These are phyloP conservation scores for Fusarium armeniacum DNA, from an alignment of 2,329 filamentous ascomycete species.

Conservation along the genomic window DNA sequence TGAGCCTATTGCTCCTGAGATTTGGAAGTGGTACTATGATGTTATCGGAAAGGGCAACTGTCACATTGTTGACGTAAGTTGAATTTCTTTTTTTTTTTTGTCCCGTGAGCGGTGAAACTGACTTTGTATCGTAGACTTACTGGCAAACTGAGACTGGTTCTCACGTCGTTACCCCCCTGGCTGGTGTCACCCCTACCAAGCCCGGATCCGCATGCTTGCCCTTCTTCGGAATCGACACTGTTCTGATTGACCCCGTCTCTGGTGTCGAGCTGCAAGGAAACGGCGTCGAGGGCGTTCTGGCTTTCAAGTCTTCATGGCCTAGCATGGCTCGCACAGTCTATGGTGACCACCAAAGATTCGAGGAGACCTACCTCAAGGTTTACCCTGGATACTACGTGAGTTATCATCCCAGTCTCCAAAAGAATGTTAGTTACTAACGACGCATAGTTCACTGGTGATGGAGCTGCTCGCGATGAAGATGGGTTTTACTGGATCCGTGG, in stretches of 20 bases:
- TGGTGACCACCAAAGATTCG: slow-evolving; percentile 93
- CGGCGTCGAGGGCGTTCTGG: slow-evolving; percentile 91
- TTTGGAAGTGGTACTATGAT: slow-evolving; percentile 99
- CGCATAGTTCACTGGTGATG: slow-evolving; percentile 83
- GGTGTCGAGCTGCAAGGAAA: slow-evolving; percentile 90
- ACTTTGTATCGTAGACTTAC: slow-evolving; percentile 76
- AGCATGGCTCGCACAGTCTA: slow-evolving; percentile 98
- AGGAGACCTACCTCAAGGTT: slow-evolving; percentile 95
- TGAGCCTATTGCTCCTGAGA: slow-evolving; percentile 95
- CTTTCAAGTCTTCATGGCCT: slow-evolving; percentile 95
- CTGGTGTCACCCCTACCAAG: slow-evolving; percentile 91
- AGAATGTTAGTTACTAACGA: background rate
- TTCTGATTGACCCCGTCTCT: slow-evolving; percentile 92
- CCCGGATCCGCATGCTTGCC: slow-evolving; percentile 92
- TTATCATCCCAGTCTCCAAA: rapidly evolving
- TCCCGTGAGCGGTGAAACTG: background rate
- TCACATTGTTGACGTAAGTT: slow-evolving; percentile 87
- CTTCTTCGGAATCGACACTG: slow-evolving; percentile 97
- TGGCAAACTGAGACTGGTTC: slow-evolving; percentile 99
- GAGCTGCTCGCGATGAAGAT: slow-evolving; percentile 91
- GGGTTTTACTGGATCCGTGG: slow-evolving; percentile 99
- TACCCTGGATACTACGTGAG: slow-evolving; percentile 96
- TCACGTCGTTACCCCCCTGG: slow-evolving; percentile 90
- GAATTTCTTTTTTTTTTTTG: rapidly evolving
- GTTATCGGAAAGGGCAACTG: slow-evolving; percentile 89